Evolutionary conservation across 1,139 yeast species (phyloP), one percentile per base, ranked within the genome.

Genomic region (Pichia sp.): DNA sequence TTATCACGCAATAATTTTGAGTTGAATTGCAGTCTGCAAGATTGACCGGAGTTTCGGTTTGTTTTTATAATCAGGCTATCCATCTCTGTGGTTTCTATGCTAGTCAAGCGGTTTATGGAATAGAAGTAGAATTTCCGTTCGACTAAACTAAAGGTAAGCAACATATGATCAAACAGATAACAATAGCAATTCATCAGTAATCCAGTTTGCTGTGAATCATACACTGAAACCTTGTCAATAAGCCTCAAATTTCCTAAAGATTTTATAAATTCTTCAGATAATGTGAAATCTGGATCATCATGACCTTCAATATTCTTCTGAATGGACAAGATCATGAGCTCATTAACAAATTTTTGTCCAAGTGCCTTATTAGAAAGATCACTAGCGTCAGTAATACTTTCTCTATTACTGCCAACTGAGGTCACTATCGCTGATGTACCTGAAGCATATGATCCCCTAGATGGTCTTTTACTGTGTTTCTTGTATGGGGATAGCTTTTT

Each of bases 341-440:
- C 53, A 23, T 45, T 42, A 2, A 42, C n/a, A 25, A 55, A 40
- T 41, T 45, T 51, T 39, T 56, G 37, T 19, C 44, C 34, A 22
- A 42, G 40, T 33, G 35, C 42, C 18, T 20, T 43, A 4, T 47
- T 25, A 1, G 51, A 43, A 26, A 47, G 43, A 2, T 39, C 38
- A 7, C 23, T 18, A 14, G 11, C 17, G 2, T 11, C 22, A 10
- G 19, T 30, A 9, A 12, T 20, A 5, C 17, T 11, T 10, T 20
- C 23, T 23, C 41, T 38, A 7, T 34, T 39, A 14, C 31, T 25
- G 1, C 30, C 28, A 5, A 36, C 67, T 1, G 67, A 63, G 1
- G 67, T 60, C 2, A 63, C 57, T 11, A 63, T 61, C 1, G 68
- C 63, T 0, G 67, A 60, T 1, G 55, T 56, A 4, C 67, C 69